These are phyloP conservation scores for Naganishia vaughanmartiniae DNA, from an alignment of 768 basidiomycete genomes.

Conservation along the genomic window DNA sequence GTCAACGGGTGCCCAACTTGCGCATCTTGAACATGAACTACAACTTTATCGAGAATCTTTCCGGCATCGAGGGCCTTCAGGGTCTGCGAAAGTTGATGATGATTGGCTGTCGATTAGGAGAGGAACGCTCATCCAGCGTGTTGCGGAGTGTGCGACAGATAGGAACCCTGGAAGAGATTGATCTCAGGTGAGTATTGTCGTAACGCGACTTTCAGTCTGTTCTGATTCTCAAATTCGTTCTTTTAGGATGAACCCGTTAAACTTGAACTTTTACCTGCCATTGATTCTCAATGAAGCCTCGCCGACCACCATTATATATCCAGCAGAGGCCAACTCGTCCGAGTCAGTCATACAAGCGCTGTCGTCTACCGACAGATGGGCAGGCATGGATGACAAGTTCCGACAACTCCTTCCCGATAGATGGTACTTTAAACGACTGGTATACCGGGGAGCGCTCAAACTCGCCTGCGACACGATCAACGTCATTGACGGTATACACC, in stretches of 20 bases:
- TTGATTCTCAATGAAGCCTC: conserved; percentile 64
- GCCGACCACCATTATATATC: conserved; percentile 18
- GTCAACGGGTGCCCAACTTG: conserved; percentile 71
- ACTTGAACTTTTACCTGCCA: conserved; percentile 92
- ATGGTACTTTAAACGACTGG: conserved; percentile 78
- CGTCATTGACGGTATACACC: conserved; percentile 80
- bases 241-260: conserved; percentile 87
- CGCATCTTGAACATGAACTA: conserved; percentile 93
- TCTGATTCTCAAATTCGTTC: conserved; percentile 1
- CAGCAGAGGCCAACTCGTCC: conserved; percentile 1
- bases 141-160: conserved; percentile 70
- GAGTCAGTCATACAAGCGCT: not conserved
- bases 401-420: conserved; percentile 85
- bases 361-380: conserved; percentile 56
- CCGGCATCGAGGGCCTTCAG: conserved; percentile 68
- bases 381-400: conserved; percentile 77
- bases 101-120: conserved; percentile 68
- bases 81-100: conserved; percentile 79
- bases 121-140: conserved; percentile 68
- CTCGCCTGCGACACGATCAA: conserved; percentile 64
- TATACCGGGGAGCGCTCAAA: conserved; percentile 87
- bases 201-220: not conserved
- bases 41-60: conserved; percentile 75
- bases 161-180: conserved; percentile 79
- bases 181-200: conserved; percentile 68